Percentiles rank a stretch among this genome's conserved stretches.
phyloP scores from a whole-genome alignment of 2,329 filamentous ascomycete species.

The Botrytis byssoidea region DNA sequence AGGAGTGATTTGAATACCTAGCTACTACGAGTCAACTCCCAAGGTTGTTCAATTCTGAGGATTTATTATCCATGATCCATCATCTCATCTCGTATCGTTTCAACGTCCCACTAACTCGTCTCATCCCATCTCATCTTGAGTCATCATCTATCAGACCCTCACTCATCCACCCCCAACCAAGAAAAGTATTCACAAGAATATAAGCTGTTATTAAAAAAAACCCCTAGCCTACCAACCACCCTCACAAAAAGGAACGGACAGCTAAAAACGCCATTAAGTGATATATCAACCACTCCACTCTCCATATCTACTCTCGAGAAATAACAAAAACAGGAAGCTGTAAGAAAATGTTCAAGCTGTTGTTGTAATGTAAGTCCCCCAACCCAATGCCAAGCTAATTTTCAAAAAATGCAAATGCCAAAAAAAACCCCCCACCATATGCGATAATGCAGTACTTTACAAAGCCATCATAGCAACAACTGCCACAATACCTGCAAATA shows the following conservation, averaged over 20 bases:
- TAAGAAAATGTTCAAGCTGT: neutral
- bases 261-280: constrained; percentile 7
- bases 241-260: neutral
- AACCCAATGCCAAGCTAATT: constrained; percentile 4
- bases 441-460: constrained; percentile 20
- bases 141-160: neutral
- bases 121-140: neutral
- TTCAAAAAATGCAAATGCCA: neutral
- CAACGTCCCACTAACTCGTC: neutral
- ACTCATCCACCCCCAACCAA: neutral
- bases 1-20: neutral
- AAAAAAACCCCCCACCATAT: neutral
- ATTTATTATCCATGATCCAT: constrained; percentile 3
- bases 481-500: constrained; percentile 38
- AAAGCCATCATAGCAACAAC: constrained; percentile 38
- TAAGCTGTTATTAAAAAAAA: neutral
- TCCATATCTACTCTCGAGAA: neutral
- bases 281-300: neutral
- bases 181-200: neutral
- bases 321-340: neutral
- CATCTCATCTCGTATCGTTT: neutral
- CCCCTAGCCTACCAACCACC: neutral
- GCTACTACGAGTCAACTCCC: neutral
- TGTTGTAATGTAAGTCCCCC: neutral
- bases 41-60: neutral